A percentile compares a stretch with the other conserved stretches of the same genome.
phyloP scores from a whole-genome alignment of 495 filamentous ascomycete genomes.

The Hyaloscypha variabilis region DNA sequence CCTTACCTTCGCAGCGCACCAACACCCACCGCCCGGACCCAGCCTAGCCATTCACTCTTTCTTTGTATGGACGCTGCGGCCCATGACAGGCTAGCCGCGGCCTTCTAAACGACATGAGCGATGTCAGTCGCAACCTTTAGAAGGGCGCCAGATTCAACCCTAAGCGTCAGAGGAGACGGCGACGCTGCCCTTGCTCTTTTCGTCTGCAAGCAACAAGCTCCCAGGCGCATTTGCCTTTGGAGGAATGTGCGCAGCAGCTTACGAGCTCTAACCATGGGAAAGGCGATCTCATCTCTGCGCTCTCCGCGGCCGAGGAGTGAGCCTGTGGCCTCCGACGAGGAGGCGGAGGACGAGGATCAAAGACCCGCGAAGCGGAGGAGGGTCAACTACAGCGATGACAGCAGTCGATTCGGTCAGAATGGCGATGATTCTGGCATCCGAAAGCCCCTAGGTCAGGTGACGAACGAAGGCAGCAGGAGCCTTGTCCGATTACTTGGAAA shows the following conservation, averaged over 20 bases:
- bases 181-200: constrained; percentile 14
- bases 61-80: constrained; percentile 17
- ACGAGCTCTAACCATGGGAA: constrained; percentile 25
- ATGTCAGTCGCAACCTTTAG: constrained; percentile 23
- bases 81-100: constrained; percentile 19
- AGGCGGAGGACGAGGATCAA: constrained; percentile 20
- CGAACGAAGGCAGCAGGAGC: constrained; percentile 13
- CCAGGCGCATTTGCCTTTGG: constrained; percentile 12
- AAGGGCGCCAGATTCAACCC: too few species aligned
- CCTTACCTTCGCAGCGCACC: not conserved
- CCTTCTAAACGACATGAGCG: constrained; percentile 25
- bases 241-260: constrained; percentile 27
- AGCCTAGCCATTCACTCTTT: constrained; percentile 1
- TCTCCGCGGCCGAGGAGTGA: not conserved
- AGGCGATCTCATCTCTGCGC: constrained; percentile 17
- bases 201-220: not conserved
- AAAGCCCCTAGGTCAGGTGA: constrained; percentile 26
- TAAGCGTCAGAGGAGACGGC: constrained; percentile 22
- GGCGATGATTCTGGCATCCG: not conserved
- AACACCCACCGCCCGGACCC: not conserved
- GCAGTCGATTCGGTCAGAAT: not conserved
- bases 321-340: constrained; percentile 7
- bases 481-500: not conserved
- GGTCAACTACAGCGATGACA: not conserved
- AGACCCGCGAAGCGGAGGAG: constrained; percentile 27